phyloP scores from a whole-genome alignment of 768 basidiomycete genomes.

The Tubosaeta sp. region DNA sequence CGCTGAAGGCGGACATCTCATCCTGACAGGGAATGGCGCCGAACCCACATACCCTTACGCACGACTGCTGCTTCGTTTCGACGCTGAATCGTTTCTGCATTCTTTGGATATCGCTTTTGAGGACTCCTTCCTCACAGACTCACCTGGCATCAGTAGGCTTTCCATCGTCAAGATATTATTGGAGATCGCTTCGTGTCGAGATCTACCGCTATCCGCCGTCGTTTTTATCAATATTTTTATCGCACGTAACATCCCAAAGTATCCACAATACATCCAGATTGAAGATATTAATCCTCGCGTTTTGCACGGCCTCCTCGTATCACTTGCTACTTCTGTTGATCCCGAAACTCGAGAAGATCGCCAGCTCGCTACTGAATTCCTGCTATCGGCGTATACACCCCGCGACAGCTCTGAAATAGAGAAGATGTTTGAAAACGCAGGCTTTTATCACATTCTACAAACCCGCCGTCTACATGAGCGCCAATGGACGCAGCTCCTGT shows the following conservation, averaged over 20 bases:
- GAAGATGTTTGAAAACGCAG: conserved; percentile 69
- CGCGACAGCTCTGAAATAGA: conserved; percentile 67
- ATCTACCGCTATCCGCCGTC: conserved; percentile 54
- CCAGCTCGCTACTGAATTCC: conserved; percentile 90
- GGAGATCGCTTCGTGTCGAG: conserved; percentile 59
- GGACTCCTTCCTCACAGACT: conserved; percentile 80
- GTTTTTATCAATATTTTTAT: conserved; percentile 95
- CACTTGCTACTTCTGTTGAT: conserved; percentile 73
- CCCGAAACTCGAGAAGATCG: conserved; percentile 84
- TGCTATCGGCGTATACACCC: conserved; percentile 88
- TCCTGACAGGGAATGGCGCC: conserved; percentile 67
- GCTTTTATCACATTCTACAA: conserved; percentile 89
- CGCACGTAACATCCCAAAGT: conserved; percentile 95
- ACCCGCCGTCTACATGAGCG: conserved; percentile 72
- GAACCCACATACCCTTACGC: conserved; percentile 91
- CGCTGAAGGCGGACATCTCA: conserved; percentile 63
- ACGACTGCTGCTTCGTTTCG: conserved; percentile 77
- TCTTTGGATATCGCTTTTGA: conserved; percentile 94
- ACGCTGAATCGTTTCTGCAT: conserved; percentile 92
- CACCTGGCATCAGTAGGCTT: conserved; percentile 64
- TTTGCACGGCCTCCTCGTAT: conserved; percentile 72
- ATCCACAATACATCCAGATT: conserved; percentile 69
- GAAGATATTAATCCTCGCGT: conserved; percentile 52
- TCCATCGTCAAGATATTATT: conserved; percentile 80
- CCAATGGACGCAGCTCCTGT: conserved; percentile 70